Evolutionary conservation across 441 rosid species (phyloP), one percentile per base, ranked within the genome.

Genomic region (Iberis amara): DNA sequence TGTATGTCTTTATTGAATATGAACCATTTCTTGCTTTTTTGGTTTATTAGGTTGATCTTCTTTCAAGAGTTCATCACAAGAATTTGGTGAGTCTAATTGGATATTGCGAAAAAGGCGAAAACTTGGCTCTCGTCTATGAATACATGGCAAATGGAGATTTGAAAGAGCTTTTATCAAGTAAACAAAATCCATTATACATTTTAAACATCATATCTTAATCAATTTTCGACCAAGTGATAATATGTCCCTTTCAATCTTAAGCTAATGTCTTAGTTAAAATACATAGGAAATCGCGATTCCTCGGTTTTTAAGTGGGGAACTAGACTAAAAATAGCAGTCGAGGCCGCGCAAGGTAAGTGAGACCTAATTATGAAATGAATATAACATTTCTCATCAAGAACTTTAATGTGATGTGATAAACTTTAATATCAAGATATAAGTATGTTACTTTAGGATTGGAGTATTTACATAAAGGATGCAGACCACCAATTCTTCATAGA

Each of bases 401-500:
- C 6, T 12, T 30, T 15, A 7, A 3, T 47, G 11, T 36, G 0
- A n/a, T 5, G 0, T 11, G 11, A 33, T 27, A 47, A 30, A 18
- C 2, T 9, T 14, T 1, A 21, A 9, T 11, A 14, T 3, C 2
- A 30, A 30, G 30, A 57, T 24, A 7, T 24, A 2, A 27, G 45
- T 30, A 9, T 45, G 10, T 39, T 47, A 4, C 38, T 24, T 14
- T 52, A 76, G 80, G 80, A 21, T 55, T 78, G 47, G 80, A 73
- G 39, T 78, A 73, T 36, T 63, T 78, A 24, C 73, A 78, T 31
- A 32, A 44, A 5, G 75, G 77, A 8, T 71, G 75, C 39, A 71
- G 44, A 9, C 80, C 83, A 45, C 70, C 75, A 15, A 73, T 69
- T 8, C 44, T 73, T 31, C 77, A 71, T 52, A 58, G 79, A 61